Evolutionary conservation across 441 rosid species (phyloP).

Genomic region (Rhodomyrtus psidioides): DNA sequence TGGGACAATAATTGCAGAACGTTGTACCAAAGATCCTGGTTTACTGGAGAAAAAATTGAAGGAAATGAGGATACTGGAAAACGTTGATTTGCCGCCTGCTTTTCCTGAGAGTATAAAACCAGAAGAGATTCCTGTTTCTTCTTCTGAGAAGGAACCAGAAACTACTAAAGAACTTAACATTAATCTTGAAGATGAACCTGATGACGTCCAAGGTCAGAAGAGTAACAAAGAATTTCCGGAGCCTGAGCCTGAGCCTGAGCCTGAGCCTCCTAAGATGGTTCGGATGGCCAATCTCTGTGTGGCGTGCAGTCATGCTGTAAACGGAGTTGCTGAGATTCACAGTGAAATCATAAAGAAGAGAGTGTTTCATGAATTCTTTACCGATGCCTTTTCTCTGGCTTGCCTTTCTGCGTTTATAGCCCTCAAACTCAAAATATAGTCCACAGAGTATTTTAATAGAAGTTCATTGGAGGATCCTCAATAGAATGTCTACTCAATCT

Average conservation of each 20-base stretch:
- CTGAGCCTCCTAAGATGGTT: slow-evolving; percentile 59
- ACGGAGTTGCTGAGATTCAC: slow-evolving; percentile 97
- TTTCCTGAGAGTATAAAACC: slow-evolving; percentile 58
- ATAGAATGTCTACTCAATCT: not conserved
- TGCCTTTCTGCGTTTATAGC: not conserved
- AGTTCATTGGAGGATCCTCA: no score
- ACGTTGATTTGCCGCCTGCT: slow-evolving; percentile 68
- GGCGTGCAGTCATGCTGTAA: slow-evolving; percentile 90
- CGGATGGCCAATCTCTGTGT: slow-evolving; percentile 97
- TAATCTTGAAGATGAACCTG: slow-evolving; percentile 16
- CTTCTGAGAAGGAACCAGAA: slow-evolving; percentile 20
- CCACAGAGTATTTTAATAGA: not conserved
- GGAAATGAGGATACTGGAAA: slow-evolving; percentile 87
- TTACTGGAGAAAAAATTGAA: slow-evolving; percentile 61
- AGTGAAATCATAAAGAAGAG: slow-evolving; percentile 86
- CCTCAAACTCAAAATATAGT: not conserved
- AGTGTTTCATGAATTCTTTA: slow-evolving; percentile 71
- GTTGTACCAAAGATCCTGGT: slow-evolving; percentile 50
- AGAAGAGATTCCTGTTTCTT: slow-evolving; percentile 22
- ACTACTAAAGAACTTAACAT: slow-evolving; percentile 10
- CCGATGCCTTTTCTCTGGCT: slow-evolving; percentile 24
- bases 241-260: slow-evolving; percentile 26
- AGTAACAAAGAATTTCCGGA: not conserved
- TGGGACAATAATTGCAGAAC: slow-evolving; percentile 54
- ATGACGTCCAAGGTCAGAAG: slow-evolving; percentile 3